Percentiles rank a stretch among this genome's conserved stretches.
Conservation (phyloP, 768 basidiomycete species). For the Psilocybe cyanescens region DNA sequence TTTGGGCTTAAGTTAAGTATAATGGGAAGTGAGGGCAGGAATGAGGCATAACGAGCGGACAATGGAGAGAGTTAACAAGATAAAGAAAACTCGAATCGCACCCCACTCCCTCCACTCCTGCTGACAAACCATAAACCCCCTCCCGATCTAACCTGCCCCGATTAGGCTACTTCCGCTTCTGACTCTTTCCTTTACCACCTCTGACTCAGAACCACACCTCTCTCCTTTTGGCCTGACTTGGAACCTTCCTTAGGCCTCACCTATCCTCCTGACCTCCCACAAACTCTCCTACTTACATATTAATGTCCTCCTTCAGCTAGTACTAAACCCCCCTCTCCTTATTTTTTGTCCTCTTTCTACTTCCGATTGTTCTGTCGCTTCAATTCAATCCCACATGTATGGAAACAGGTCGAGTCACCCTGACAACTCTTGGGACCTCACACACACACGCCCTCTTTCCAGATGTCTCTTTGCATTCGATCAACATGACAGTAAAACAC, state of each 20-base stretch:
- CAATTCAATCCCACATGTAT: conserved; percentile 6
- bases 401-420: conserved; percentile 17
- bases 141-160: conserved; percentile 12
- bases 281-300: too few relatives aligned
- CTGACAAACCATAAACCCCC: conserved; percentile 13
- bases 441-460: not conserved
- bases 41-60: conserved; percentile 38
- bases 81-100: conserved; percentile 10
- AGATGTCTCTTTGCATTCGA: not conserved
- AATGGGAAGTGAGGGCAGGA: conserved; percentile 11
- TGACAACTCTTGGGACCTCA: conserved; percentile 12
- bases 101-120: conserved; percentile 10
- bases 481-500: not conserved
- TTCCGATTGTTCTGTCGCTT: not conserved
- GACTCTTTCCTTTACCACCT: not conserved
- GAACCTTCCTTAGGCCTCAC: too few relatives aligned
- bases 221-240: too few relatives aligned
- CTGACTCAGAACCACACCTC: too few relatives aligned
- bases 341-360: not conserved
- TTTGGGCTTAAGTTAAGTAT: conserved; percentile 17
- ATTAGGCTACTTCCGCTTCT: conserved; percentile 13
- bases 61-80: conserved; percentile 35
- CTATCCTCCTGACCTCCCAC: too few relatives aligned
- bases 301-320: too few relatives aligned
- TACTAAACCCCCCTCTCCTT: not conserved